Conservation (phyloP, 768 basidiomycete species). For the Boletellus ananas region DNA sequence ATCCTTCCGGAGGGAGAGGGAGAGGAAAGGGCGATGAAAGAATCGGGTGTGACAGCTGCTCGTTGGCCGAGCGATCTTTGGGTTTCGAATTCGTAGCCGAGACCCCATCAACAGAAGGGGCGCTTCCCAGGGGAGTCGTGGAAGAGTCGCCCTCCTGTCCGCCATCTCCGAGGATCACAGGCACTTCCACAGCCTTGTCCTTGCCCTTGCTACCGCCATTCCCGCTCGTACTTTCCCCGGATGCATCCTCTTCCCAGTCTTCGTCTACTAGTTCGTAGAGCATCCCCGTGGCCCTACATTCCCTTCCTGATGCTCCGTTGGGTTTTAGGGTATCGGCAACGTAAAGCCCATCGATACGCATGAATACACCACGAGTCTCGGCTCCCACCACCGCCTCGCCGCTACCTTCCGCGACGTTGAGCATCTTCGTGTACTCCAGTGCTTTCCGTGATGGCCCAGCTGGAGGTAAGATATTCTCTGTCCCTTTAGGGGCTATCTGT, state of each 20-base stretch:
- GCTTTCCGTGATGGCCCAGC: constrained; percentile 47
- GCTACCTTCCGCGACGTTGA: constrained; percentile 2
- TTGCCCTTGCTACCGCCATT: constrained; percentile 25
- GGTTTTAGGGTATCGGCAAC: constrained; percentile 49
- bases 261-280: constrained; percentile 76
- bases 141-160: background rate
- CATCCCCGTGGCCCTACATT: constrained; percentile 68
- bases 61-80: constrained; percentile 21
- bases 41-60: constrained; percentile 37
- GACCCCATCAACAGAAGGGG: constrained; percentile 16
- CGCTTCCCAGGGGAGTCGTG: constrained; percentile 13
- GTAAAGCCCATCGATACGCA: constrained; percentile 64
- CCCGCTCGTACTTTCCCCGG: constrained; percentile 19
- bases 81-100: constrained; percentile 7
- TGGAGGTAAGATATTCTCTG: constrained; percentile 54
- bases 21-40: constrained; percentile 38
- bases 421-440: constrained; percentile 25
- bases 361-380: constrained; percentile 57
- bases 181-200: constrained; percentile 30
- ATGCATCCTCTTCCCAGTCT: constrained; percentile 52
- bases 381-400: constrained; percentile 20
- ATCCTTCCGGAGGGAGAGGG: constrained; percentile 65
- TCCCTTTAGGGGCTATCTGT: constrained; percentile 64
- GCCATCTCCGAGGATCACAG: constrained; percentile 7
- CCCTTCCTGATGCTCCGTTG: constrained; percentile 43